Evolutionary conservation across 2,329 filamentous ascomycete genomes (phyloP), one percentile per base, ranked within the genome.

Genomic region (Penicillium brevicompactum): DNA sequence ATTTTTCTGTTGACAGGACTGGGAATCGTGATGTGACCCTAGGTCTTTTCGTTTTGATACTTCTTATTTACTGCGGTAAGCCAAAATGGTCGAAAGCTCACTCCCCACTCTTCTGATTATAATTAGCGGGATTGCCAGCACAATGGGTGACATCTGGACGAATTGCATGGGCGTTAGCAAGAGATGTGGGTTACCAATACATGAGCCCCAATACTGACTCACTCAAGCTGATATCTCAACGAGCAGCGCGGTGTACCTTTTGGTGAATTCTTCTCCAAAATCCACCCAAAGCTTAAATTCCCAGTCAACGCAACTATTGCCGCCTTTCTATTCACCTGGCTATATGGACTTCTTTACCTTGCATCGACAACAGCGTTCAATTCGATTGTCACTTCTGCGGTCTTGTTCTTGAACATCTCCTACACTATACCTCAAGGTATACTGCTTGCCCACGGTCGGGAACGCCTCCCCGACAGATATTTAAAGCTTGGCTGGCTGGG

Each of bases 341-440:
- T 80, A 48, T 80, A 81, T 56, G 62, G 71, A 0, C 43, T 67
- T 1, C 46, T 67, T 21, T 67, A 65, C 40, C 58, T 67, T 31
- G 64, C 46, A 8, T 78, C 75, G 5, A 67, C 66, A 1, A 69
- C 72, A 1, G 77, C 76, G 9, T 71, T 78, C 50, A 78, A 75
- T 64, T 69, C 69, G 44, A 74, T 80, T 50, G 65, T 73, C 21
- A 70, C 73, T 7, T 67, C 78, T 5, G 67, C 64, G 3, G 62
- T 73, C 9, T 65, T 70, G 5, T 65, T 70, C 2, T 62, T 78
- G 8, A 63, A 77, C n/a, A 62, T 68, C 18, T 74, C 74, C 0
- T 78, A 77, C 55, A 70, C 73, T 8, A 55, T 78, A 1, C 74
- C 73, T 0, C 79, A 78, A 4, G 80, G 76, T 49, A 68, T 78